Percentiles rank a stretch among this genome's conserved stretches.
Conservation (phyloP, 2,329 filamentous ascomycete species). For the Xylaria sp. region DNA sequence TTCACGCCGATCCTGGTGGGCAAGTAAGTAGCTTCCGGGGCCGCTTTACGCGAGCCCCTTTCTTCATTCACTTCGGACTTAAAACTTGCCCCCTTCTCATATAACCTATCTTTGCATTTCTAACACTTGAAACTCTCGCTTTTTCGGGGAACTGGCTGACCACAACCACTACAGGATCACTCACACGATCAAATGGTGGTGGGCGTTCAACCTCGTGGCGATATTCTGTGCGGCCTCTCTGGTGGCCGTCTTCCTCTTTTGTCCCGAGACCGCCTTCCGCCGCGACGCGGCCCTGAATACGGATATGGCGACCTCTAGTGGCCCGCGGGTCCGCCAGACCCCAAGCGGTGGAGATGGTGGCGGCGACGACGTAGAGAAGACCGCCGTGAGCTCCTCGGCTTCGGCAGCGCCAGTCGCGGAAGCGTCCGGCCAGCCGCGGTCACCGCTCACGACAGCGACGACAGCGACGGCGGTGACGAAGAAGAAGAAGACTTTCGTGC, state of each 20-base stretch:
- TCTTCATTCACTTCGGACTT: no score
- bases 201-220: constrained; percentile 86
- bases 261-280: constrained; percentile 81
- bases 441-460: no score
- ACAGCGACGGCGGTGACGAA: not conserved
- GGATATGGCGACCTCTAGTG: constrained; percentile 53
- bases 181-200: constrained; percentile 73
- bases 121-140: not conserved
- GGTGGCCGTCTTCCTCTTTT: constrained; percentile 73
- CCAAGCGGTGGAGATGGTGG: no score
- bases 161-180: constrained; percentile 56
- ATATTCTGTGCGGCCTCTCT: constrained; percentile 77
- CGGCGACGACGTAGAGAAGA: no score
- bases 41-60: not conserved
- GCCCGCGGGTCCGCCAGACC: constrained; percentile 37
- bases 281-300: constrained; percentile 70
- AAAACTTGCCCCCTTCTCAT: not conserved
- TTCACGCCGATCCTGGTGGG: constrained; percentile 87
- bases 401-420: no score
- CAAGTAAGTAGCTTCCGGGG: constrained; percentile 45
- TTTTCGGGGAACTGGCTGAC: not conserved
- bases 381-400: no score
- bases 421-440: no score
- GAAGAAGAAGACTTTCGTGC: constrained; percentile 58
- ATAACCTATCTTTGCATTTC: not conserved